Percentiles rank a stretch among this genome's conserved stretches.
phyloP scores from a whole-genome alignment of 257 asterid genomes.

The Marsdenia floribunda region DNA sequence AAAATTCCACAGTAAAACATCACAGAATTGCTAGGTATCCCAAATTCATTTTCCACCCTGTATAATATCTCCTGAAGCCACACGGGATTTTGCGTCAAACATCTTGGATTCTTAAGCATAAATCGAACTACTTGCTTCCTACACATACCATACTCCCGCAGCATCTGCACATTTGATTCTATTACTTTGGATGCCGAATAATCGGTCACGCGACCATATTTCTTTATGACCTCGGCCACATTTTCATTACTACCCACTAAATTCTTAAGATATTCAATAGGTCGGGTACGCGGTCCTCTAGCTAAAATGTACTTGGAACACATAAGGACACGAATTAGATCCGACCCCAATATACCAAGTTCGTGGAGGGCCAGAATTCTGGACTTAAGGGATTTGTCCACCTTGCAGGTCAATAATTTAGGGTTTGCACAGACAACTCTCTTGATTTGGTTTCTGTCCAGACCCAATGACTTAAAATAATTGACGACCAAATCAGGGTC shows the following conservation, averaged over 20 bases:
- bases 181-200: neutral
- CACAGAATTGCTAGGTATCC: slow-evolving; percentile 3
- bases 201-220: neutral
- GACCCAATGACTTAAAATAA: slow-evolving; percentile 9
- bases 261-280: slow-evolving; percentile 6
- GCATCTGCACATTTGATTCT: neutral
- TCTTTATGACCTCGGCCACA: slow-evolving; percentile 16
- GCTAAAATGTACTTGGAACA: neutral
- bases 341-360: slow-evolving; percentile 7
- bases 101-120: slow-evolving; percentile 4
- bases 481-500: slow-evolving; percentile 12
- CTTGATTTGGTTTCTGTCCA: slow-evolving; percentile 10
- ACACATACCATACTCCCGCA: slow-evolving; percentile 8
- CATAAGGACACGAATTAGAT: neutral
- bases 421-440: slow-evolving; percentile 2
- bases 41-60: slow-evolving; percentile 14
- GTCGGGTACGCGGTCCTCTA: neutral
- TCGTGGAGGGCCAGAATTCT: slow-evolving; percentile 7
- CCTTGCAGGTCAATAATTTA: neutral
- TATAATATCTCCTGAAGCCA: neutral
- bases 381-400: slow-evolving; percentile 16
- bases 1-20: slow-evolving; percentile 8
- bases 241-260: slow-evolving; percentile 3
- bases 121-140: neutral
- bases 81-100: neutral